These are phyloP conservation scores for Corynespora cassiicola DNA, from an alignment of 2,329 filamentous ascomycete species.

Conservation along the genomic window DNA sequence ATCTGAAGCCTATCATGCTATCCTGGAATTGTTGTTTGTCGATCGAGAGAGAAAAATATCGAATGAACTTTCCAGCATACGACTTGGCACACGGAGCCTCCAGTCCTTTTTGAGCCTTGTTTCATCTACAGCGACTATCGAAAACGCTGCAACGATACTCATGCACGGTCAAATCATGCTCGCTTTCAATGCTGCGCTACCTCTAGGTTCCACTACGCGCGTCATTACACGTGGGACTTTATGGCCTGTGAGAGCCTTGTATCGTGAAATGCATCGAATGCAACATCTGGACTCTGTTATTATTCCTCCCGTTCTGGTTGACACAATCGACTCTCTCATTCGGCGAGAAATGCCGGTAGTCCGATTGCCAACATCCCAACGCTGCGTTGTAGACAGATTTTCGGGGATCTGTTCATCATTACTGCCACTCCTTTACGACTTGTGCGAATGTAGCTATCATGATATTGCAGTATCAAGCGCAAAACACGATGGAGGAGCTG, in stretches of 20 bases:
- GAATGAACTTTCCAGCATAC: background rate
- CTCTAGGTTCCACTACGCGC: background rate
- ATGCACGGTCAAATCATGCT: background rate
- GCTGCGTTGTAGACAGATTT: conserved; percentile 1
- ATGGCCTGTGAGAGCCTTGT: background rate
- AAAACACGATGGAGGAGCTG: background rate
- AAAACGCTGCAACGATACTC: background rate
- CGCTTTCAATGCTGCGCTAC: background rate
- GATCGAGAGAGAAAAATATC: no score
- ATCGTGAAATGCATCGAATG: background rate
- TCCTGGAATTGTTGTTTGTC: no score
- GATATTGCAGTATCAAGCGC: no score
- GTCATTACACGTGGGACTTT: background rate
- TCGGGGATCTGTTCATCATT: background rate
- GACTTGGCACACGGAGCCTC: background rate
- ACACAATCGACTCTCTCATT: conserved; percentile 1
- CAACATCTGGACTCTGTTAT: background rate
- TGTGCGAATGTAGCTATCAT: conserved; percentile 1
- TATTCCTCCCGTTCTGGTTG: background rate
- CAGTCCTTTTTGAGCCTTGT: background rate
- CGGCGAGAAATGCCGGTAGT: background rate
- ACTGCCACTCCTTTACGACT: background rate
- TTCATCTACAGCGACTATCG: background rate
- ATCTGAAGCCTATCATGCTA: no score
- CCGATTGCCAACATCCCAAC: background rate